These are phyloP conservation scores for Ampelomyces quisqualis DNA, from an alignment of 2,329 filamentous ascomycete genomes.

Conservation along the genomic window DNA sequence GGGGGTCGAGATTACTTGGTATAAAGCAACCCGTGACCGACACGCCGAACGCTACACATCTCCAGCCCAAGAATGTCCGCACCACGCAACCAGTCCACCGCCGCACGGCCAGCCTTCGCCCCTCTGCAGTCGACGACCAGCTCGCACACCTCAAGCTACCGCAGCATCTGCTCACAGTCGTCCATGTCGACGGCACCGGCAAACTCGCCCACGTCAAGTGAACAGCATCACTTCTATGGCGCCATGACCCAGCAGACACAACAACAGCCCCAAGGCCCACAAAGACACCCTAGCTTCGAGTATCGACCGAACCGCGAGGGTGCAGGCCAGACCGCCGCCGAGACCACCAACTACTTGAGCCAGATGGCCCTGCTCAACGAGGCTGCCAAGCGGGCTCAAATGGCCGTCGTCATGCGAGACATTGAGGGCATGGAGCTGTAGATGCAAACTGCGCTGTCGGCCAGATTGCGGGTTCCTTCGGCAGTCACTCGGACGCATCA, in stretches of 20 bases:
- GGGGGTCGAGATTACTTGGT: slow-evolving; percentile 5
- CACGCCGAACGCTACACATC: no score
- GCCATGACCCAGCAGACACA: slow-evolving; percentile 31
- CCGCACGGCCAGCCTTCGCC: slow-evolving; percentile 39
- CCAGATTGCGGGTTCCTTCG: not conserved
- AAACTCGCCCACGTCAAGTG: slow-evolving; percentile 37
- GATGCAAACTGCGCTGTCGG: no score
- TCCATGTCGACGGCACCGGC: slow-evolving; percentile 37
- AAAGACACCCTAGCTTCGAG: slow-evolving; percentile 33
- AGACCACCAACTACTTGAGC: slow-evolving; percentile 66
- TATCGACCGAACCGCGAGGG: slow-evolving; percentile 40
- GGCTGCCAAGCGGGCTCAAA: slow-evolving; percentile 88
- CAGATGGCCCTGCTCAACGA: slow-evolving; percentile 87
- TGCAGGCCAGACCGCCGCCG: slow-evolving; percentile 42
- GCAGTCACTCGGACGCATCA: not conserved
- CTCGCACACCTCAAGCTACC: slow-evolving; percentile 40
- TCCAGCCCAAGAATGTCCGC: slow-evolving; percentile 27
- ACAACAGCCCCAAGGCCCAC: slow-evolving; percentile 28
- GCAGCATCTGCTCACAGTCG: slow-evolving; percentile 44
- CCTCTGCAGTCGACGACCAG: slow-evolving; percentile 37
- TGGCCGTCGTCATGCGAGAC: slow-evolving; percentile 85
- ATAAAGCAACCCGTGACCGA: no score
- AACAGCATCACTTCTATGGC: slow-evolving; percentile 37
- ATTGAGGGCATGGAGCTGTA: slow-evolving; percentile 69
- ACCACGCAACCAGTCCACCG: slow-evolving; percentile 20